These are phyloP conservation scores for Aureobasidium zeae DNA, from an alignment of 2,329 filamentous ascomycete species.

Conservation along the genomic window DNA sequence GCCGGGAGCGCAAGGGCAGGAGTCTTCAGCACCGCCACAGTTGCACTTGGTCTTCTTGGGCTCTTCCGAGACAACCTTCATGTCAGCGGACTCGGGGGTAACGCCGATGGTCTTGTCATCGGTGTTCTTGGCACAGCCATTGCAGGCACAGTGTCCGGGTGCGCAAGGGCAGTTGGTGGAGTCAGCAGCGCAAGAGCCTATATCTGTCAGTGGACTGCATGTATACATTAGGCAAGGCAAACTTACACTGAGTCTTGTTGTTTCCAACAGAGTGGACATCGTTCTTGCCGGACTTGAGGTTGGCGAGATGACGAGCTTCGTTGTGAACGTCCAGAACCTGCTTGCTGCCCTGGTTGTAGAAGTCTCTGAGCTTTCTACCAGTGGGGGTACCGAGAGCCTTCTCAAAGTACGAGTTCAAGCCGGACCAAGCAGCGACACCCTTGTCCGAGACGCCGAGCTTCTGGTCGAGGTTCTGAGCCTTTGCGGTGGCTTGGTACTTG, in stretches of 20 bases:
- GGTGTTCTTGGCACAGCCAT: constrained; percentile 40
- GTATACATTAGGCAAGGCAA: background rate
- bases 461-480: constrained; percentile 72
- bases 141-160: constrained; percentile 38
- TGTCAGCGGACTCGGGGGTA: constrained; percentile 26
- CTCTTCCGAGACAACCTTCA: constrained; percentile 44
- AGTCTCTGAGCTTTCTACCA: constrained; percentile 75
- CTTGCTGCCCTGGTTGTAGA: constrained; percentile 76
- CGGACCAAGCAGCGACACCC: constrained; percentile 56
- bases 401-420: constrained; percentile 84
- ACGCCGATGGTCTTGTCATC: constrained; percentile 23
- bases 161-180: constrained; percentile 37
- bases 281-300: constrained; percentile 64
- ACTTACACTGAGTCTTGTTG: constrained; percentile 33
- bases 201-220: background rate
- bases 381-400: constrained; percentile 81
- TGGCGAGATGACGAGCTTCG: constrained; percentile 79
- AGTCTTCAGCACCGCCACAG: constrained; percentile 36
- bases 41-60: constrained; percentile 40
- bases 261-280: constrained; percentile 36
- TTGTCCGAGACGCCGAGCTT: constrained; percentile 73
- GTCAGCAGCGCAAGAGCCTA: constrained; percentile 34
- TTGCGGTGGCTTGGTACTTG: constrained; percentile 82
- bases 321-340: constrained; percentile 90
- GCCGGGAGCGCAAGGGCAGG: constrained; percentile 40